Base-by-base conservation (phyloP, 192 early-diverging fungal genomes). In the Phlyctochytrium planicorne region DNA sequence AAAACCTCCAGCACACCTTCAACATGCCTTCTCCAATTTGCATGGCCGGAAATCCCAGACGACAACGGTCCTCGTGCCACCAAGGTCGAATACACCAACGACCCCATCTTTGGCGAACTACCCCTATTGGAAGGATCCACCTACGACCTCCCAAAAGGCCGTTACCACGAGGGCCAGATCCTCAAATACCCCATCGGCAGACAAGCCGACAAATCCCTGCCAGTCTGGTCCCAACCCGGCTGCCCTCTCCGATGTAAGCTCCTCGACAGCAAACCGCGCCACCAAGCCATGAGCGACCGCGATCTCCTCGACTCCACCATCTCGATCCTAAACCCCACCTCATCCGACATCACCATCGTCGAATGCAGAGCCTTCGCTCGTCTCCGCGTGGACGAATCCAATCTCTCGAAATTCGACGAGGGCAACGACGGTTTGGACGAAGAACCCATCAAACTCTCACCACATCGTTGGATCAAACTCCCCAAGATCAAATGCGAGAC, bases 41-140 rank as follows among this genome's bases (percentile, higher is more conserved):
- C 14, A 16, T 68, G 67, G 67, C 67, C 67, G 16, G 4, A 34
- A 62, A 14, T 30, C 33, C 10, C 14, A 37, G 56, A 62, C 23
- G 23, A 35, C 12, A 68, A 68, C 35, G 67, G 67, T 1, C 67
- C 67, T n/a, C 24, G n/a, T 20, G 33, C 59, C 27, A 62, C 56
- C 12, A 30, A 17, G 10, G 24, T 68, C 23, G 59, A 60, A 30
- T 68, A 33, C 59, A 17, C 10, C 31, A 40, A 68, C 16, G 20
- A 55, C 23, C 23, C 31, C 14, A 23, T 1, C 1, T 68, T 68
- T 33, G 67, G 67, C 33, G 67, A 68, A 60, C 16, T n/a, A 29
- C 59, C 59, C 27, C 67, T 68, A n/a, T 60, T 60, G 25, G 57
- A 55, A 1, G 40, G 40, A 10, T 50, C 12, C 40, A n/a, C 10